phyloP scores from a whole-genome alignment of 805 yeast genomes.

The Metschnikowia borealis region DNA sequence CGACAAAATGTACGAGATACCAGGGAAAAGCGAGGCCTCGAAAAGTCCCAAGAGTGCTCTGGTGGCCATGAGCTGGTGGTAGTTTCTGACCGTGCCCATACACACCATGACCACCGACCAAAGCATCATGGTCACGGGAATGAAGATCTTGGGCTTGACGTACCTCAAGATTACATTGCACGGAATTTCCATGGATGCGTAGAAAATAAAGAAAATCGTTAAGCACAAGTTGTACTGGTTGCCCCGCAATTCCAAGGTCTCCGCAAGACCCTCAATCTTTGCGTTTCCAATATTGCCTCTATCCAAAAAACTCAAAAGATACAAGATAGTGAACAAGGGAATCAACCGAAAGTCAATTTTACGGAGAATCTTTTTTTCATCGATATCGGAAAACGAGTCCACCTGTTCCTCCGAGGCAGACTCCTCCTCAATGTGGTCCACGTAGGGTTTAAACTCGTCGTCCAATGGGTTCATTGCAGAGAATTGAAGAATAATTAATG shows the following conservation, averaged over 20 bases:
- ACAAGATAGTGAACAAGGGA: slow-evolving; percentile 72
- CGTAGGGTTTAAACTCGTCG: slow-evolving; percentile 4
- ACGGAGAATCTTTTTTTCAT: slow-evolving; percentile 54
- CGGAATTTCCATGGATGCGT: slow-evolving; percentile 58
- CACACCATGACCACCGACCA: slow-evolving; percentile 65
- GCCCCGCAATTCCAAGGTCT: slow-evolving; percentile 51
- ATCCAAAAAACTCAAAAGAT: slow-evolving; percentile 74
- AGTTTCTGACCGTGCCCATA: slow-evolving; percentile 60
- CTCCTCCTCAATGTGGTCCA: slow-evolving; percentile 6
- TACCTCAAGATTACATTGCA: slow-evolving; percentile 59
- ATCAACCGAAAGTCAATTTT: slow-evolving; percentile 67
- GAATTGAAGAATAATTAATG: not conserved
- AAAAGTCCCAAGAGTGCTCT: slow-evolving; percentile 64
- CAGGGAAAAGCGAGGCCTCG: slow-evolving; percentile 73
- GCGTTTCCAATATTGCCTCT: slow-evolving; percentile 84
- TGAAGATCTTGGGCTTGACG: slow-evolving; percentile 62
- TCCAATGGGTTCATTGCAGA: not conserved
- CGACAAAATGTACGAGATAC: slow-evolving; percentile 65
- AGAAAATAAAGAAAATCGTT: slow-evolving; percentile 70
- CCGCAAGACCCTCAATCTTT: slow-evolving; percentile 61
- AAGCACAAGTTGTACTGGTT: slow-evolving; percentile 61
- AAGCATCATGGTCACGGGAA: slow-evolving; percentile 52
- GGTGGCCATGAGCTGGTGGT: slow-evolving; percentile 56
- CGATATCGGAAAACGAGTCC: slow-evolving; percentile 25
- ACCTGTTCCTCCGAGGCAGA: not conserved